Conservation (phyloP, 306 rosid species). For the Ceratonia siliqua region DNA sequence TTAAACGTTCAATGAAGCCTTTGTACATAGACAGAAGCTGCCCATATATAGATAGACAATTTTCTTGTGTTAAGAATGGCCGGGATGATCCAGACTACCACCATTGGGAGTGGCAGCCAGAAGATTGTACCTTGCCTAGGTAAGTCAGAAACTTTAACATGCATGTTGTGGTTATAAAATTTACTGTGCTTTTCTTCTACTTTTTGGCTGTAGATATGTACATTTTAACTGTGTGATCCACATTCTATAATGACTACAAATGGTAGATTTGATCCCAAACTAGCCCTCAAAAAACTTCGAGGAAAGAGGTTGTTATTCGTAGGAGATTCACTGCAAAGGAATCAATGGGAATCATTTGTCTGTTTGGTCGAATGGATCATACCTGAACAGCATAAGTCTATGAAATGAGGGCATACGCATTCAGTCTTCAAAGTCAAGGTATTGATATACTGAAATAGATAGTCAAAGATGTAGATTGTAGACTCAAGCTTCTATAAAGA, state of each 20-base stretch:
- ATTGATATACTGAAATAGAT: neutral
- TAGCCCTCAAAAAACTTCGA: constrained; percentile 66
- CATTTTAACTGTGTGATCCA: neutral
- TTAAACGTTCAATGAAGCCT: constrained; percentile 68
- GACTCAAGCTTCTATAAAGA: neutral
- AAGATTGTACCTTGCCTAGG: constrained; percentile 86
- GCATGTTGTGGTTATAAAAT: neutral
- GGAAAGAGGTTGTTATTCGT: constrained; percentile 86
- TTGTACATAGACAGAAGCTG: constrained; percentile 73
- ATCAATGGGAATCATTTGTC: constrained; percentile 95
- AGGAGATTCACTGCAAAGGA: constrained; percentile 93
- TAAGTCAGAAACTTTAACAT: constrained; percentile 21
- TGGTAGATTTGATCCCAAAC: constrained; percentile 72
- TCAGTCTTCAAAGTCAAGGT: constrained; percentile 87
- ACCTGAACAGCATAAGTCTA: constrained; percentile 68
- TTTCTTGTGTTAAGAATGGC: constrained; percentile 85
- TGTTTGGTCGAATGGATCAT: constrained; percentile 80
- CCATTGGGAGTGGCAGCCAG: constrained; percentile 97
- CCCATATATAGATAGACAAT: constrained; percentile 87
- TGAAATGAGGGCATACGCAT: constrained; percentile 53
- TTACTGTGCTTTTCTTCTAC: neutral
- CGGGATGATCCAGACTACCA: constrained; percentile 71
- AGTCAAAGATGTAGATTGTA: neutral
- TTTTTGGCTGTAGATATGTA: neutral
- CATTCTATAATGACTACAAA: neutral